Base-by-base conservation (phyloP, 2,329 filamentous ascomycete genomes). In the Pezicula carpinea region DNA sequence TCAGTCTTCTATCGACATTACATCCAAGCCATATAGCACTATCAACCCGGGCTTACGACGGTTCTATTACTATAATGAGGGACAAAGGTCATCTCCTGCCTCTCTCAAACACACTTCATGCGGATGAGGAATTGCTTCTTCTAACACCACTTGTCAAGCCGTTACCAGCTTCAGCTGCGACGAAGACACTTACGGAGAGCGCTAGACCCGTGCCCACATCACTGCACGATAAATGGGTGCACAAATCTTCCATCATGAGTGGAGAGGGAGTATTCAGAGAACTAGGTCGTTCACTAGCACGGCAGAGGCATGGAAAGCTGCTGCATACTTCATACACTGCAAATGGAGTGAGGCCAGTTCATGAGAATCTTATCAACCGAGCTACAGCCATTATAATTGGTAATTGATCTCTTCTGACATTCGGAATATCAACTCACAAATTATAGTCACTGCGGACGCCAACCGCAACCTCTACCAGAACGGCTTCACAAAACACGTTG, bases 301-400 rank as follows among this genome's bases (percentile, higher is more conserved):
- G 92, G 44, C 87, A 90, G 54, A 77, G 91, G 18, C 89, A 87
- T 56, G 89, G 91, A 17, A 88, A 93, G 59, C 80, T 96, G 5
- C 72, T 96, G 14, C 90, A 97, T 65, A 96, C 92, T 1, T 96
- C 91, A 11, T 97, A 97, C 62, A 96, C 92, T 0, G 88, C 90
- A 1, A 95, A 96, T 57, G 91, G 91, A 13, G 85, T 97, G 3
- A 79, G 91, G 32, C 91, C 91, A 65, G 87, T 96, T 1, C 92
- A 97, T 63, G 92, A 97, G 60, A 93, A 92, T 53, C 74, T 96
- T 15, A 95, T 96, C 63, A 87, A 91, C 55, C 78, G 90, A 57
- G 90, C 91, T 10, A 89, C 86, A 43, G 89, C 87, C 4, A 89
- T 96, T 53, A 86, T 97, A 32, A 23, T 49, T 36, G 32, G 43